Conservation (phyloP, 345 rosid genomes). For the Stellera chamaejasme region DNA sequence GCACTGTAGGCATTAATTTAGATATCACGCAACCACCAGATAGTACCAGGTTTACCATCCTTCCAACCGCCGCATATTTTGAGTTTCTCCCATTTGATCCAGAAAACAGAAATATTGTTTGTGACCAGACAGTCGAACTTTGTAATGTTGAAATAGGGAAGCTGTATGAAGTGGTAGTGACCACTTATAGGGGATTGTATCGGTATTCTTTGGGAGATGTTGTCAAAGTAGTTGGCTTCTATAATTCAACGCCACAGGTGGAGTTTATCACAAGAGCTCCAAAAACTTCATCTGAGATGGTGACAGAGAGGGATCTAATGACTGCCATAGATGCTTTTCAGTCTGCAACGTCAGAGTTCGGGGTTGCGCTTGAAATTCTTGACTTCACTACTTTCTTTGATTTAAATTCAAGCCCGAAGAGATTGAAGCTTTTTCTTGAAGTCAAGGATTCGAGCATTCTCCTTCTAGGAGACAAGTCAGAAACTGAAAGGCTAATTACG, state of each 20-base stretch:
- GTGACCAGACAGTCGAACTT: conserved; percentile 27
- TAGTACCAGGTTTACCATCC: conserved; percentile 27
- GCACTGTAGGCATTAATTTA: conserved; percentile 35
- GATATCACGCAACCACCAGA: conserved; percentile 32
- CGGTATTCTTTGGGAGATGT: conserved; percentile 39
- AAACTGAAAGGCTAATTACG: conserved; percentile 7
- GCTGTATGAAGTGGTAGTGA: conserved; percentile 37
- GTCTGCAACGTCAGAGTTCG: conserved; percentile 16
- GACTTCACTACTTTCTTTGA: conserved; percentile 30
- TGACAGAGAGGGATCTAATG: conserved; percentile 35
- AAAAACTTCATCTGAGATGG: conserved; percentile 21
- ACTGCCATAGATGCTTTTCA: conserved; percentile 30
- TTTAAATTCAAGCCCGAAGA: conserved; percentile 17
- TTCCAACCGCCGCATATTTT: conserved; percentile 39
- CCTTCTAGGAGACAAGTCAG: conserved; percentile 10
- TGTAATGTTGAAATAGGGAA: conserved; percentile 36
- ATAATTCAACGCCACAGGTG: conserved; percentile 34
- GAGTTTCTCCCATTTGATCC: conserved; percentile 41
- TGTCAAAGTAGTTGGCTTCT: conserved; percentile 37
- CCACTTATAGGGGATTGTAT: conserved; percentile 41
- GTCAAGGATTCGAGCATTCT: conserved; percentile 13
- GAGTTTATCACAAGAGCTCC: conserved; percentile 47
- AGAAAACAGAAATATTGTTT: conserved; percentile 9
- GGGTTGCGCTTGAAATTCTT: conserved; percentile 21
- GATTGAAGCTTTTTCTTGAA: conserved; percentile 30